A percentile compares a stretch with the other conserved stretches of the same genome.
Conservation (phyloP, 2,329 filamentous ascomycete genomes). For the Cercospora sp. region DNA sequence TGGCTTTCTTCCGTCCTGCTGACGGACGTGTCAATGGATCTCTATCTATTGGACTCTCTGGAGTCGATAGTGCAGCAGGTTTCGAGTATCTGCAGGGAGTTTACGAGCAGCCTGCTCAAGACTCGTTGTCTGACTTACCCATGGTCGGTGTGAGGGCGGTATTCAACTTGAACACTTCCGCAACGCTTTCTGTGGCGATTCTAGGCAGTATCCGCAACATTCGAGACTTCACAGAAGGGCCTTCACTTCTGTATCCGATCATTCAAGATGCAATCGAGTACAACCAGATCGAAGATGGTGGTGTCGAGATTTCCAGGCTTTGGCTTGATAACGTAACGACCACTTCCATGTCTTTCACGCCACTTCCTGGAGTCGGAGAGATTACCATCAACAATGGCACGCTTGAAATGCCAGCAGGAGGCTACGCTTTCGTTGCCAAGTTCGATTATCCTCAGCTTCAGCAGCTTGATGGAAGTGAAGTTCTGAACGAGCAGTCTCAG, state of each 20-base stretch:
- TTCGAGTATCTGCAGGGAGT: slow-evolving; percentile 52
- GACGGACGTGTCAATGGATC: slow-evolving; percentile 56
- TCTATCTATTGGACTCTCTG: slow-evolving; percentile 52
- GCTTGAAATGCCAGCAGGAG: slow-evolving; percentile 54
- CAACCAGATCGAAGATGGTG: slow-evolving; percentile 44
- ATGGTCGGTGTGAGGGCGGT: slow-evolving; percentile 54
- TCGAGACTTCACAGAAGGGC: slow-evolving; percentile 63
- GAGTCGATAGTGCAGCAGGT: slow-evolving; percentile 49
- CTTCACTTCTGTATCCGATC: slow-evolving; percentile 52
- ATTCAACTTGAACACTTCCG: slow-evolving; percentile 60
- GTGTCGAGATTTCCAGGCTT: slow-evolving; percentile 53
- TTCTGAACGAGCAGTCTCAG: slow-evolving; percentile 53
- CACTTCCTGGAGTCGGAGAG: slow-evolving; percentile 34
- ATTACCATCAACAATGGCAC: slow-evolving; percentile 44
- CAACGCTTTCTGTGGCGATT: slow-evolving; percentile 57
- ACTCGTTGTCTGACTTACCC: slow-evolving; percentile 39
- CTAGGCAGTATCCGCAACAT: slow-evolving; percentile 64
- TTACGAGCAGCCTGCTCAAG: slow-evolving; percentile 37
- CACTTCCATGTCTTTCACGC: slow-evolving; percentile 54
- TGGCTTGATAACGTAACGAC: slow-evolving; percentile 66
- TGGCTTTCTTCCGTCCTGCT: slow-evolving; percentile 56
- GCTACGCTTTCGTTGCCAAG: slow-evolving; percentile 60
- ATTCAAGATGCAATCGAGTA: slow-evolving; percentile 59
- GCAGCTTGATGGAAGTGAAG: slow-evolving; percentile 53
- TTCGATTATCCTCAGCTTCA: slow-evolving; percentile 63